phyloP scores from a whole-genome alignment of 2,329 filamentous ascomycete genomes.

The Aspergillus felis region DNA sequence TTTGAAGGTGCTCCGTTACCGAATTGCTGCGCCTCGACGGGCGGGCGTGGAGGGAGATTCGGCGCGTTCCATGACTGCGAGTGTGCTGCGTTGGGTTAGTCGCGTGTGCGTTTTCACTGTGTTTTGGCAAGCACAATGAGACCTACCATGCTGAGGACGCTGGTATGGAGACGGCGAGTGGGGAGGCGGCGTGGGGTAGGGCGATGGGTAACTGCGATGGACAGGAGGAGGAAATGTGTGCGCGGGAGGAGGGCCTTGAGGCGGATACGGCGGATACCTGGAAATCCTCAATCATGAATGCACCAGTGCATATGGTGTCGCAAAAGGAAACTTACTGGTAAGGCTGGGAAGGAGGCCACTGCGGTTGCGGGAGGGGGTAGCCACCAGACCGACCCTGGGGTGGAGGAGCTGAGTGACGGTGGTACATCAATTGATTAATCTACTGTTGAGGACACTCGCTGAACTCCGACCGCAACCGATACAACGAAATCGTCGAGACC shows the following conservation, averaged over 20 bases:
- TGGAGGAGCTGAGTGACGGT: conserved; percentile 12
- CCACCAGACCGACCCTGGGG: conserved; percentile 14
- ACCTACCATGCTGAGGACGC: conserved; percentile 14
- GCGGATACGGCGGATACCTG: conserved; percentile 5
- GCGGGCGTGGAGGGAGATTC: conserved; percentile 62
- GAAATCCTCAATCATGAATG: not conserved
- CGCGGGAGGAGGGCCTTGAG: conserved; percentile 1
- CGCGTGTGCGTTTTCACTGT: not conserved
- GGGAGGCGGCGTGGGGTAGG: conserved; percentile 14
- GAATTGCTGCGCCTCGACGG: conserved; percentile 65
- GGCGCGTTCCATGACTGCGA: conserved; percentile 50
- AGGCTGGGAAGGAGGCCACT: conserved; percentile 12
- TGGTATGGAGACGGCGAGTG: conserved; percentile 9
- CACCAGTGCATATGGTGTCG: too few relatives aligned
- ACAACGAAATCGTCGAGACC: not conserved
- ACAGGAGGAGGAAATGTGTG: conserved; percentile 3
- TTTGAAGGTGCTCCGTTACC: conserved; percentile 73
- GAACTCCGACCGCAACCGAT: not conserved
- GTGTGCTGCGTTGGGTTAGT: conserved; percentile 34
- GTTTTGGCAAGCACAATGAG: not conserved
- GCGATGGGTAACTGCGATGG: conserved; percentile 1
- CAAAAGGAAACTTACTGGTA: conserved; percentile 7
- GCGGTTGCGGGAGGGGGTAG: conserved; percentile 10
- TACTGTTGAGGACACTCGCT: not conserved
- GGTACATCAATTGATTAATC: conserved; percentile 16